Evolutionary conservation across 2,329 filamentous ascomycete genomes (phyloP).

Genomic region (Sporothrix pallida): DNA sequence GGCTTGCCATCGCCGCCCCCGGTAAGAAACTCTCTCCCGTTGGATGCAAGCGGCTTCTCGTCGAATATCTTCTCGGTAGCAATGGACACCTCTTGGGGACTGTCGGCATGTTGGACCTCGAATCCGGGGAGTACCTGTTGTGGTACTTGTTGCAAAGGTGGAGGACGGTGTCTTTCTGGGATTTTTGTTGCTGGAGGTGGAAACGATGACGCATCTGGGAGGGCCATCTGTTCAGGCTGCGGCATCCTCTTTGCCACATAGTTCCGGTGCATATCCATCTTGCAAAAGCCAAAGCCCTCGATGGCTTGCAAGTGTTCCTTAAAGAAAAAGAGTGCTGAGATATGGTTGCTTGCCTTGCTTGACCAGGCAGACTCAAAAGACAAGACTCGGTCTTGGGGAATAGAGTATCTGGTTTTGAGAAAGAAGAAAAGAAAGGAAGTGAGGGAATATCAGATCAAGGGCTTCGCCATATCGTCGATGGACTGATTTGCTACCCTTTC

Average conservation of each 20-base stretch:
- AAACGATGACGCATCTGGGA: neutral
- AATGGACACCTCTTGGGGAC: constrained; percentile 33
- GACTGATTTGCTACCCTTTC: neutral
- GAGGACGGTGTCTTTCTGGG: constrained; percentile 19
- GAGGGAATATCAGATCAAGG: neutral
- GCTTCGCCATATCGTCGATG: constrained; percentile 5
- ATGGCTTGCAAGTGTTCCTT: too few species aligned
- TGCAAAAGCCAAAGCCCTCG: neutral
- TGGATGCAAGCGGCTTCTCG: constrained; percentile 21
- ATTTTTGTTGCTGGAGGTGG: neutral
- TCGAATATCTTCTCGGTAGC: constrained; percentile 33
- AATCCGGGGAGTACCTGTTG: neutral
- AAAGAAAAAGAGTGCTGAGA: too few species aligned
- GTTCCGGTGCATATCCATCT: neutral
- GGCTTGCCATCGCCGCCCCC: neutral
- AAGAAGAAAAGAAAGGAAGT: neutral
- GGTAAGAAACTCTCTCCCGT: neutral
- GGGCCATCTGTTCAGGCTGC: neutral
- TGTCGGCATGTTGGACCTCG: constrained; percentile 24
- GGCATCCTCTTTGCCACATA: neutral
- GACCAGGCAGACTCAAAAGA: too few species aligned
- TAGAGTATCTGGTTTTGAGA: too few species aligned
- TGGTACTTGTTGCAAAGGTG: neutral
- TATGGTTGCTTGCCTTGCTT: too few species aligned
- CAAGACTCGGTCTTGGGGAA: too few species aligned